Evolutionary conservation across 2,329 filamentous ascomycete species (phyloP), one percentile per base, ranked within the genome.

Genomic region (Verruconis gallopava): DNA sequence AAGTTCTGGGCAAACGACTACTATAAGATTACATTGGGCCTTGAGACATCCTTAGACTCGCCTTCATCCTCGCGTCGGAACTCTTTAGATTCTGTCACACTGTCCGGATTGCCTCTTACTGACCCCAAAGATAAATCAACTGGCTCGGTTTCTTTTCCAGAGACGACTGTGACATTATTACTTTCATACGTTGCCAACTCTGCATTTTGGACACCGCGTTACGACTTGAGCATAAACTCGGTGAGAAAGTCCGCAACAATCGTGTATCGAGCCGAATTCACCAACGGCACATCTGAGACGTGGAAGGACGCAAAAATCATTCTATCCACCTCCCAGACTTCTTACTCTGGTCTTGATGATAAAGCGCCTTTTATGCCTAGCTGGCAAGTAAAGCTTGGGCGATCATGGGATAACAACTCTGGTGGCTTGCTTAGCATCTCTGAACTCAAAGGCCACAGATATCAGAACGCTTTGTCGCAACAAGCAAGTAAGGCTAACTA

Each of bases 321-420:
- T 0, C 66, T 81, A 4, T 80, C 77, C 2, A 80, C 75, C 0
- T 79, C 75, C 0, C 73, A 79, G 50, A 71, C 75, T 3, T 67
- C 66, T 4, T 76, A 73, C 41, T 65, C 70, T 2, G 69, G 69
- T 1, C 59, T 79, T 2, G 65, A 70, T 18, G 71, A 79, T 44
- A 56, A 58, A 11, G 68, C 75, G 2, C 77, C 77, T 0, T 58
- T 55, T 3, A 64, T 81, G 25, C 53, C 62, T 1, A 65, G 72
- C 0, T 81, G 77, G 77, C 67, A 62, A 38, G 62, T 81, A 48
- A 67, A 66, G 44, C 57, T 77, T 4, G 60, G 53, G 25, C 38
- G 38, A 14, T 19, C 44, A 28, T 15, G 13, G 56, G 56, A 33
- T 30, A 51, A 45, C 21, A 46, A 40, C 15, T 48, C 43, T 33